Conservation (phyloP, 257 asterid species). For the Solanum etuberosum region DNA sequence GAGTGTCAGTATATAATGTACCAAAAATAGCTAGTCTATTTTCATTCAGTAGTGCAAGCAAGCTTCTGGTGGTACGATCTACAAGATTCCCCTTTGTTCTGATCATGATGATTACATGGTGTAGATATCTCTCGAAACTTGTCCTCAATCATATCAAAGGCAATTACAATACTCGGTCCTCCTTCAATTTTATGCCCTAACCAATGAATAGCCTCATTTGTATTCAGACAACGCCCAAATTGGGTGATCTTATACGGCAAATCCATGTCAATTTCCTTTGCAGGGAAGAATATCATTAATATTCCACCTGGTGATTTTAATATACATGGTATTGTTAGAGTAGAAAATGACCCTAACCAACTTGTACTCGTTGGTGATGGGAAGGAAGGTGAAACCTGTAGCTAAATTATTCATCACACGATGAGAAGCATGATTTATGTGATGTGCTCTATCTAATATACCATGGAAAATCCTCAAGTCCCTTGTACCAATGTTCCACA, state of each 20-base stretch:
- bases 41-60: not conserved
- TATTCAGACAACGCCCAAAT: not conserved
- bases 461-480: not conserved
- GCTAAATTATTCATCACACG: not conserved
- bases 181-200: not conserved
- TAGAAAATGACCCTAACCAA: not conserved
- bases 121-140: not conserved
- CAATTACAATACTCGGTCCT: not conserved
- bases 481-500: not conserved
- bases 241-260: not conserved
- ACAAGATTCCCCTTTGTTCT: too few species aligned
- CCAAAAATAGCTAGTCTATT: not conserved
- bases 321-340: not conserved
- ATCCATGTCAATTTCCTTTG: not conserved
- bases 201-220: not conserved
- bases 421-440: not conserved
- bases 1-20: not conserved
- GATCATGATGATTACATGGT: too few species aligned
- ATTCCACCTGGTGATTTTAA: not conserved
- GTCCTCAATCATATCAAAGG: not conserved
- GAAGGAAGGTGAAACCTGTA: not conserved
- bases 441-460: not conserved
- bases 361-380: not conserved
- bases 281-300: not conserved
- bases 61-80: not conserved